phyloP scores from a whole-genome alignment of 108 stramenopile genomes.

The Nitzschia palea region DNA sequence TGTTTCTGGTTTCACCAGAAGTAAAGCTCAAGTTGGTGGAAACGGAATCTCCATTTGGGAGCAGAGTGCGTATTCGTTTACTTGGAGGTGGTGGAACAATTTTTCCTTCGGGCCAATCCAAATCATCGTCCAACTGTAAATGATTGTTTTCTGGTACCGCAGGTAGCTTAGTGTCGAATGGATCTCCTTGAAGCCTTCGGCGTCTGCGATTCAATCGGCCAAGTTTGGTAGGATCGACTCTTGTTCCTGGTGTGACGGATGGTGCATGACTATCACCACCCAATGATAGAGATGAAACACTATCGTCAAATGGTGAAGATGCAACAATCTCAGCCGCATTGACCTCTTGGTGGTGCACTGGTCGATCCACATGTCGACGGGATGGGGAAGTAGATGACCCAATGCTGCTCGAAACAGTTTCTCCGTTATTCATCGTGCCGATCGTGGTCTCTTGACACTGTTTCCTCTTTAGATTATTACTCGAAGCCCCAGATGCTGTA shows the following conservation, averaged over 20 bases:
- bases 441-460: too few relatives aligned
- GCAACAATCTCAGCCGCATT: not conserved
- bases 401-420: too few relatives aligned
- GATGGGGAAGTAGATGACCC: too few relatives aligned
- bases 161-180: not conserved
- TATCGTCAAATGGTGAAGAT: not conserved
- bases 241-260: not conserved
- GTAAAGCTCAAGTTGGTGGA: conserved; percentile 14
- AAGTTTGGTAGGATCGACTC: conserved; percentile 32
- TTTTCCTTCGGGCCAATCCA: conserved; percentile 1
- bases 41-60: not conserved
- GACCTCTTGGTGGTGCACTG: too few relatives aligned
- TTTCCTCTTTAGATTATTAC: too few relatives aligned
- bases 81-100: conserved; percentile 15
- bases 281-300: conserved; percentile 8
- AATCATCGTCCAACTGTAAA: not conserved
- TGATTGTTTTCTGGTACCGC: not conserved
- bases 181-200: conserved; percentile 13
- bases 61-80: not conserved
- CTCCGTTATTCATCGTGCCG: too few relatives aligned
- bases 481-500: too few relatives aligned
- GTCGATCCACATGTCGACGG: too few relatives aligned
- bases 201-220: conserved; percentile 37
- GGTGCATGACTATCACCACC: not conserved
- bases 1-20: not conserved